Conservation (phyloP, 768 basidiomycete genomes). For the Mycena capillaripes region DNA sequence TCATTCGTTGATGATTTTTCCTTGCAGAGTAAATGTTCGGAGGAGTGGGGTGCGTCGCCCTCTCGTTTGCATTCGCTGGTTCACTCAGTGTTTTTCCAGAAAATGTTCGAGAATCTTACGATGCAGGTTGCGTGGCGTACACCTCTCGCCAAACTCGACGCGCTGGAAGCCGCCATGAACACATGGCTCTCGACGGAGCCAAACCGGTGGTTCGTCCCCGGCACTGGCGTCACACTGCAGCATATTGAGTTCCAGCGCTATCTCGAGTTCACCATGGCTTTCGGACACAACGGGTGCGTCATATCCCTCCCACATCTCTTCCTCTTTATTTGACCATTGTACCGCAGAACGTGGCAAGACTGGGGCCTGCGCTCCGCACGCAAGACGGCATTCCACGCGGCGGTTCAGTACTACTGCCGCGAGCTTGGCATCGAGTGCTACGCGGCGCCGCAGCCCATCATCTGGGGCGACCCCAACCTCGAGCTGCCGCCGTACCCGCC, state of each 20-base stretch:
- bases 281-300: constrained; percentile 65
- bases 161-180: constrained; percentile 75
- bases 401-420: constrained; percentile 78
- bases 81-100: constrained; percentile 51
- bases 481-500: constrained; percentile 28
- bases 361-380: constrained; percentile 58
- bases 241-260: constrained; percentile 76
- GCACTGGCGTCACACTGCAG: constrained; percentile 73
- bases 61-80: not conserved
- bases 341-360: constrained; percentile 64
- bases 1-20: not conserved
- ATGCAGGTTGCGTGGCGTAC: constrained; percentile 86
- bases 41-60: constrained; percentile 69
- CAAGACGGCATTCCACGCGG: constrained; percentile 85
- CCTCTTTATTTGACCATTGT: constrained; percentile 27
- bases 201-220: constrained; percentile 83
- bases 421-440: constrained; percentile 76
- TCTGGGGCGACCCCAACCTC: constrained; percentile 55
- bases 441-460: constrained; percentile 73
- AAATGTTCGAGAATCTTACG: constrained; percentile 76
- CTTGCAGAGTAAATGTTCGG: constrained; percentile 74
- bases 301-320: not conserved
- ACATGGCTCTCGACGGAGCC: constrained; percentile 85
- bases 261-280: constrained; percentile 77
- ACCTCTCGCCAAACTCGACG: constrained; percentile 78